Percentiles rank a stretch among this genome's conserved stretches.
phyloP scores from a whole-genome alignment of 257 asterid species.

The Nicotiana benthamiana region DNA sequence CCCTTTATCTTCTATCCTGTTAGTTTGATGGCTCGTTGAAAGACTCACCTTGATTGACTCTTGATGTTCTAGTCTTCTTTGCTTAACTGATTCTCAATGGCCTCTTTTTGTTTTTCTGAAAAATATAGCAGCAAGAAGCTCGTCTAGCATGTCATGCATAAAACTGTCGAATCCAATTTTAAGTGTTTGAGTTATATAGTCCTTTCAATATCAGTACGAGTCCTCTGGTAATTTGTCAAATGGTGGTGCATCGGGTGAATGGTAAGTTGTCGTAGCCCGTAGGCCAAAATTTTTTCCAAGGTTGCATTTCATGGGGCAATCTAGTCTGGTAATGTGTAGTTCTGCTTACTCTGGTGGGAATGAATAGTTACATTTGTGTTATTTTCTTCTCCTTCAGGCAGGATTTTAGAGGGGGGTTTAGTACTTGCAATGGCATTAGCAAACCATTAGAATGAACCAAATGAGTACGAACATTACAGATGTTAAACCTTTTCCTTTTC shows the following conservation, averaged over 20 bases:
- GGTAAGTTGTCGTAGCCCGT: background rate
- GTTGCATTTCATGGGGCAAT: background rate
- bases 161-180: background rate
- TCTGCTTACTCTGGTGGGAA: background rate
- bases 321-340: background rate
- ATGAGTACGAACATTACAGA: background rate
- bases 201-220: background rate
- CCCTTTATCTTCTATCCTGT: background rate
- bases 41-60: background rate
- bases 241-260: background rate
- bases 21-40: background rate
- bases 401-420: background rate
- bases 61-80: background rate
- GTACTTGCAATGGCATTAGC: background rate
- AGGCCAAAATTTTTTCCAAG: background rate
- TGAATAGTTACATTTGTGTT: background rate
- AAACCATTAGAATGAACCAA: background rate
- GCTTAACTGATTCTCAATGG: background rate
- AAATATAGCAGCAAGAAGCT: background rate
- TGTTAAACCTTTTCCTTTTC: background rate
- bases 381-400: background rate
- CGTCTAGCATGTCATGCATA: background rate
- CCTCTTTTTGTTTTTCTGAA: background rate
- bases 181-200: background rate
- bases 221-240: constrained; percentile 1